Evolutionary conservation across 768 basidiomycete genomes (phyloP).

Genomic region (Tricholoma matsutake): DNA sequence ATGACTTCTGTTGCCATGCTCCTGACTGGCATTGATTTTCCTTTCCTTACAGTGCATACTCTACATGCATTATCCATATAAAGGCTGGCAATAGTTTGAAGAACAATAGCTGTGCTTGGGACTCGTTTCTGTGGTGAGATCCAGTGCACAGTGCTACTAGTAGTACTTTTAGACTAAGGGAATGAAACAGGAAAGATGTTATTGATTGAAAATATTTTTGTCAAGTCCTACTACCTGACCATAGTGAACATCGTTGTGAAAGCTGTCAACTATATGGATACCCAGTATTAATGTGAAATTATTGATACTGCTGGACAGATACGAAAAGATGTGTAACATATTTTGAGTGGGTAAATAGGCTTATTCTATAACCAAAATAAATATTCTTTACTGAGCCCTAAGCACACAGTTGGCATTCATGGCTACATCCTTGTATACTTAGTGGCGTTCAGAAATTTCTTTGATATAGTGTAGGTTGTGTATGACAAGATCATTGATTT

Average conservation of each 20-base stretch:
- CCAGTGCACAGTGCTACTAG: slow-evolving; percentile 14
- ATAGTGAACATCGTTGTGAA: slow-evolving; percentile 82
- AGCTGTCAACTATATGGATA: slow-evolving; percentile 71
- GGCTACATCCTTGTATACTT: slow-evolving; percentile 94
- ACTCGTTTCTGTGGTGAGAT: slow-evolving; percentile 79
- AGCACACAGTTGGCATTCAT: slow-evolving; percentile 91
- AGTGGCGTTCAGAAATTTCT: slow-evolving; percentile 78
- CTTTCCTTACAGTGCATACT: neutral
- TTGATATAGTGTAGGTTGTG: slow-evolving; percentile 87
- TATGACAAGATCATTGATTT: slow-evolving; percentile 92
- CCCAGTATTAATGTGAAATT: slow-evolving; percentile 91
- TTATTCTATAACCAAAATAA: slow-evolving; percentile 62
- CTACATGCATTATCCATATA: slow-evolving; percentile 24
- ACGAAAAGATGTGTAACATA: slow-evolving; percentile 22
- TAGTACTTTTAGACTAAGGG: slow-evolving; percentile 12
- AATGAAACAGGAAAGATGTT: slow-evolving; percentile 80
- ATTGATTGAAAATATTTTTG: slow-evolving; percentile 81
- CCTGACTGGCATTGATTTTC: slow-evolving; percentile 1
- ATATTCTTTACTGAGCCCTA: slow-evolving; percentile 83
- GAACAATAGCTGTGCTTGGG: slow-evolving; percentile 80
- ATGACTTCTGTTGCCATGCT: too few relatives aligned
- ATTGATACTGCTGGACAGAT: slow-evolving; percentile 96
- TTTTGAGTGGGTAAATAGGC: slow-evolving; percentile 6
- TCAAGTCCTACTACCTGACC: slow-evolving; percentile 88
- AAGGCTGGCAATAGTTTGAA: slow-evolving; percentile 38